A percentile compares a stretch with the other conserved stretches of the same genome.
Conservation (phyloP, 2,329 filamentous ascomycete species). For the Periglandula ipomoeae region DNA sequence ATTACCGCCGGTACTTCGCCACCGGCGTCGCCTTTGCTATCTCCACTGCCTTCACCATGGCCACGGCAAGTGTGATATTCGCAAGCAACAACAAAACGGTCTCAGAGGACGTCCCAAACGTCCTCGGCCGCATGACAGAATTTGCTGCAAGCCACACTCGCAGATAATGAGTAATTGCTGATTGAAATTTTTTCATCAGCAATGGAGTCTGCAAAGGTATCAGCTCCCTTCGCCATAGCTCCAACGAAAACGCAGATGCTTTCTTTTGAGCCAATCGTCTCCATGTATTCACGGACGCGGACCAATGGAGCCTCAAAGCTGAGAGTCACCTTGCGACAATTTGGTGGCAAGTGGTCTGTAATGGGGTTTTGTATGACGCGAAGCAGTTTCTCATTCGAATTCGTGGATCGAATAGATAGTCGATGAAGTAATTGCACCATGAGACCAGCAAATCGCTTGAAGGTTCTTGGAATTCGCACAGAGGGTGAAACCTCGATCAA, state of each 20-base stretch:
- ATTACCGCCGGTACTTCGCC: conserved; percentile 44
- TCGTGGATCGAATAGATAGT: conserved; percentile 90
- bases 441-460: conserved; percentile 95
- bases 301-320: conserved; percentile 89
- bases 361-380: conserved; percentile 98
- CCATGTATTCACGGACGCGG: conserved; percentile 81
- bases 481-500: conserved; percentile 97
- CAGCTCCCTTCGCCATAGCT: conserved; percentile 94
- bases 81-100: not conserved
- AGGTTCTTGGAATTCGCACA: conserved; percentile 93
- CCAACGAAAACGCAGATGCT: conserved; percentile 97
- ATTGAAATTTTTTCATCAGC: conserved; percentile 98
- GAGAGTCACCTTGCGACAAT: conserved; percentile 95
- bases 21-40: conserved; percentile 15
- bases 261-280: conserved; percentile 68
- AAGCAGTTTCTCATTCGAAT: conserved; percentile 93
- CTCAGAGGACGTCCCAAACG: conserved; percentile 84
- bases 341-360: conserved; percentile 89
- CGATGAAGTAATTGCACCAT: conserved; percentile 98
- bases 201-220: conserved; percentile 88
- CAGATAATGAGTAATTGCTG: conserved; percentile 94
- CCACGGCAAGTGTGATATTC: not conserved
- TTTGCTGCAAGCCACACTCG: conserved; percentile 98
- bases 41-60: conserved; percentile 1
- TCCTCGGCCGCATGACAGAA: conserved; percentile 98